Evolutionary conservation across 1,284 basidiomycete species (phyloP).

Genomic region (Tilletia indica): DNA sequence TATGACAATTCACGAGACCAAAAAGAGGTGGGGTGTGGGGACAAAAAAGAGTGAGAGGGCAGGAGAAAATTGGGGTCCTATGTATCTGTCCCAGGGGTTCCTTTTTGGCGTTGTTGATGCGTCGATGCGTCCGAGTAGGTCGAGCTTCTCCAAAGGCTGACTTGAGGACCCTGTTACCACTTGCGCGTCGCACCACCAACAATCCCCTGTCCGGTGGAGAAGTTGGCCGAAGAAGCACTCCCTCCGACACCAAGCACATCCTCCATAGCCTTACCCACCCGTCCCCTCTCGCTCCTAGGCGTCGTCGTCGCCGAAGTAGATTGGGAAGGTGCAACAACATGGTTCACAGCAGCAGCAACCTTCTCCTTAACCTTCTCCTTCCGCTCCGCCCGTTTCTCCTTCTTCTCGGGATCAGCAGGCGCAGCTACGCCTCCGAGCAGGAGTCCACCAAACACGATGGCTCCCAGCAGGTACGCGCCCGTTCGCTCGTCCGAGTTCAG

Average conservation of each 20-base stretch:
- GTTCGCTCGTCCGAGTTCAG: constrained; percentile 63
- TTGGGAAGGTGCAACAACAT: background rate
- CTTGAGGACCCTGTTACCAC: constrained; percentile 8
- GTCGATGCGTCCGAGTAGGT: too few relatives aligned
- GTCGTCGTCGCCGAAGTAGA: constrained; percentile 7
- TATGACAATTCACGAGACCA: too few relatives aligned
- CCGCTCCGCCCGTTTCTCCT: background rate
- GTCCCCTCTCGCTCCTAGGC: background rate
- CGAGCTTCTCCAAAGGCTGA: too few relatives aligned
- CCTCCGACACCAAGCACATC: background rate
- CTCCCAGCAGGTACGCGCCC: constrained; percentile 64
- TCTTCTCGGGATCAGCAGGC: constrained; percentile 18
- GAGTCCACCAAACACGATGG: constrained; percentile 64
- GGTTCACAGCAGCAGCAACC: background rate
- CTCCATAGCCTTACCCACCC: background rate
- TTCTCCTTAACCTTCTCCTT: constrained; percentile 18
- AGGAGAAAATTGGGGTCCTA: too few relatives aligned
- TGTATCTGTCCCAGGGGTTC: too few relatives aligned
- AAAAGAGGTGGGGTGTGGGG: too few relatives aligned
- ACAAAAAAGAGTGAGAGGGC: too few relatives aligned
- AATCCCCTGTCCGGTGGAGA: constrained; percentile 23
- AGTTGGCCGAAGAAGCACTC: constrained; percentile 17
- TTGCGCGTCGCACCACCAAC: constrained; percentile 26
- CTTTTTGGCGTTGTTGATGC: too few relatives aligned
- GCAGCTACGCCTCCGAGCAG: constrained; percentile 60